These are phyloP conservation scores for Cyclotella choctawhatcheeana DNA, from an alignment of 108 stramenopile genomes.

Conservation along the genomic window DNA sequence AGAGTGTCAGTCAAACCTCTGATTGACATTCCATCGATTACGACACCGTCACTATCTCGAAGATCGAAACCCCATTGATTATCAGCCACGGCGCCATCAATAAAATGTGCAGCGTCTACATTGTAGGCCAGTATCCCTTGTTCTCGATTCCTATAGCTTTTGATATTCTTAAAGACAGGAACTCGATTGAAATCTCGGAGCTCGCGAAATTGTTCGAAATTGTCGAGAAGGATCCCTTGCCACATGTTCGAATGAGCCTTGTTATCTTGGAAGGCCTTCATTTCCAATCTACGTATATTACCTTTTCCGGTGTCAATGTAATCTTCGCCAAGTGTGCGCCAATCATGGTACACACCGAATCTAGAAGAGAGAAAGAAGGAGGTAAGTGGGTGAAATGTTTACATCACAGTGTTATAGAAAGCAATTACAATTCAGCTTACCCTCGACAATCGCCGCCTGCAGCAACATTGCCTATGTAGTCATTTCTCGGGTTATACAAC, in stretches of 20 bases:
- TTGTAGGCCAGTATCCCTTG: slow-evolving; percentile 35
- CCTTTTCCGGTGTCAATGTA: slow-evolving; percentile 3
- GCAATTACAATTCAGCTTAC: slow-evolving; percentile 16
- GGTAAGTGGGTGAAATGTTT: not conserved
- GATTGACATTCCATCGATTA: slow-evolving; percentile 17
- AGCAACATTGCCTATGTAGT: slow-evolving; percentile 53
- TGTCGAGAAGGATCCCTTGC: slow-evolving; percentile 30
- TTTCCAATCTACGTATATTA: slow-evolving; percentile 20
- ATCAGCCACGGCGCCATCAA: slow-evolving; percentile 34
- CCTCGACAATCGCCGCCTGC: slow-evolving; percentile 45
- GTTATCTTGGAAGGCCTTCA: slow-evolving; percentile 41
- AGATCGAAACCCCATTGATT: slow-evolving; percentile 32
- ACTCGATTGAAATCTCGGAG: slow-evolving; percentile 28
- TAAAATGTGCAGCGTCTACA: slow-evolving; percentile 25
- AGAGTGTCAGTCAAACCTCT: slow-evolving; percentile 27
- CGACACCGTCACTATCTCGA: slow-evolving; percentile 8
- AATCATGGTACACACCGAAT: slow-evolving; percentile 22
- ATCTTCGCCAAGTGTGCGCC: slow-evolving; percentile 22
- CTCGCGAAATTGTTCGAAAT: slow-evolving; percentile 38
- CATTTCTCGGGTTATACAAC: slow-evolving; percentile 24
- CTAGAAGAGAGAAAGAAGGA: no score
- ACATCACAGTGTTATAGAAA: no score
- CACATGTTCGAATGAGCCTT: slow-evolving; percentile 43
- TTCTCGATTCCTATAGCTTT: slow-evolving; percentile 43
- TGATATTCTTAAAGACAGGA: slow-evolving; percentile 37